These are phyloP conservation scores for Xylariaceae sp. DNA, from an alignment of 2,329 filamentous ascomycete genomes.

Conservation along the genomic window DNA sequence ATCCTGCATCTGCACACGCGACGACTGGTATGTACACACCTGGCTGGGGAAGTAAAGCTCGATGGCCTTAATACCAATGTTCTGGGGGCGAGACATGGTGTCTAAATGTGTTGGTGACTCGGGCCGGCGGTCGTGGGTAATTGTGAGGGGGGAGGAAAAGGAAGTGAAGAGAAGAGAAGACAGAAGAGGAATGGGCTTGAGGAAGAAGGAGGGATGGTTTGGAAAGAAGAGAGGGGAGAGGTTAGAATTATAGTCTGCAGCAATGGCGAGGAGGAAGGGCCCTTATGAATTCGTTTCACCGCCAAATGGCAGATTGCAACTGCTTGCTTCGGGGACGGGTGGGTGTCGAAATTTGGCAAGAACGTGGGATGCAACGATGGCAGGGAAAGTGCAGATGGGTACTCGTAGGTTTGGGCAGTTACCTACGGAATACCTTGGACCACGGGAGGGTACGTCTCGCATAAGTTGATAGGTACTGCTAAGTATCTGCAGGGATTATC, in stretches of 20 bases:
- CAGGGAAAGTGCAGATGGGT: background rate
- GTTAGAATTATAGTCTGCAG: constrained; percentile 11
- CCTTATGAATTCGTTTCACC: constrained; percentile 27
- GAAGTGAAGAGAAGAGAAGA: constrained; percentile 7
- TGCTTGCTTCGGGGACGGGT: constrained; percentile 3
- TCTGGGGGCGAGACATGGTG: constrained; percentile 70
- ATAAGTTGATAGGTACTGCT: background rate
- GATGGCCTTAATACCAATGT: constrained; percentile 90
- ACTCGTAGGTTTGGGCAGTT: too few species aligned
- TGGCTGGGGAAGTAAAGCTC: constrained; percentile 84
- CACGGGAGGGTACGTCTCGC: background rate
- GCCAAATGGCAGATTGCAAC: constrained; percentile 25
- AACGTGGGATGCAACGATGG: constrained; percentile 9
- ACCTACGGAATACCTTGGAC: background rate
- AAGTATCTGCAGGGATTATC: background rate
- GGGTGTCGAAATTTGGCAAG: constrained; percentile 3
- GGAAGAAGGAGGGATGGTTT: background rate
- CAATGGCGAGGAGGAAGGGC: constrained; percentile 19
- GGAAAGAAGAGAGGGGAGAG: background rate
- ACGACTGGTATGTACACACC: constrained; percentile 48
- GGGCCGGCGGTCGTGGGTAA: constrained; percentile 4
- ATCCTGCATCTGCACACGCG: background rate
- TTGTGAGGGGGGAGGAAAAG: background rate
- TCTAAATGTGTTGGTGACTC: constrained; percentile 14
- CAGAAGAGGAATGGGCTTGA: constrained; percentile 13